These are phyloP conservation scores for Aspergillus sp. DNA, from an alignment of 2,329 filamentous ascomycete species.

Conservation along the genomic window DNA sequence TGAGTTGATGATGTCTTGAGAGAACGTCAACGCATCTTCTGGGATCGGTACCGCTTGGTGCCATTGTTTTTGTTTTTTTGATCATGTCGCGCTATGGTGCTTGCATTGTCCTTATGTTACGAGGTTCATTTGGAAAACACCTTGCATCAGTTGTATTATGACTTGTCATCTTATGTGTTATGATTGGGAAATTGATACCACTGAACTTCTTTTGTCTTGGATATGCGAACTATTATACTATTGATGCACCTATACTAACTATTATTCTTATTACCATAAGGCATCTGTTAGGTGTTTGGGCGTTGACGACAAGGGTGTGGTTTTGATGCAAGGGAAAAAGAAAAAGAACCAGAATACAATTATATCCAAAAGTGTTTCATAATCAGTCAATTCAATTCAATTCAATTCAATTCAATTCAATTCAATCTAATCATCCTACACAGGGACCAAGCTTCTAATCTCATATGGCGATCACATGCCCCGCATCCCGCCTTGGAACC, in stretches of 20 bases:
- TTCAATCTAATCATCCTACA: no score
- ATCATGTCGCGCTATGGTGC: constrained; percentile 3
- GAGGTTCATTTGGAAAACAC: constrained; percentile 13
- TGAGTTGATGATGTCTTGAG: constrained; percentile 26
- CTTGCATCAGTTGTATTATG: constrained; percentile 8
- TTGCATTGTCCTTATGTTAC: background rate
- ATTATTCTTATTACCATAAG: background rate
- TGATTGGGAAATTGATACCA: constrained; percentile 15
- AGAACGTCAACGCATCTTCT: constrained; percentile 5
- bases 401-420: no score
- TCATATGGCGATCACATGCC: constrained; percentile 4
- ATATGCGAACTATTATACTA: background rate
- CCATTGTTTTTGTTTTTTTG: constrained; percentile 4
- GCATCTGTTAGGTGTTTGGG: background rate
- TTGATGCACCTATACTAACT: no score
- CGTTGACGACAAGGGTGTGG: background rate
- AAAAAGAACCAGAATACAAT: background rate
- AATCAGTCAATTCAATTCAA: no score
- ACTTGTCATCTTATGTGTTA: constrained; percentile 7
- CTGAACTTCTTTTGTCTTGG: constrained; percentile 2
- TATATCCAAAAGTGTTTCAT: background rate
- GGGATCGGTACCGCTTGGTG: no score
- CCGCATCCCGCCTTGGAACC: constrained; percentile 5
- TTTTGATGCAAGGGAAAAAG: background rate
- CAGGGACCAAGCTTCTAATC: no score